Conservation (phyloP, 75 land plant species). For the Adiantum capillusveneris region DNA sequence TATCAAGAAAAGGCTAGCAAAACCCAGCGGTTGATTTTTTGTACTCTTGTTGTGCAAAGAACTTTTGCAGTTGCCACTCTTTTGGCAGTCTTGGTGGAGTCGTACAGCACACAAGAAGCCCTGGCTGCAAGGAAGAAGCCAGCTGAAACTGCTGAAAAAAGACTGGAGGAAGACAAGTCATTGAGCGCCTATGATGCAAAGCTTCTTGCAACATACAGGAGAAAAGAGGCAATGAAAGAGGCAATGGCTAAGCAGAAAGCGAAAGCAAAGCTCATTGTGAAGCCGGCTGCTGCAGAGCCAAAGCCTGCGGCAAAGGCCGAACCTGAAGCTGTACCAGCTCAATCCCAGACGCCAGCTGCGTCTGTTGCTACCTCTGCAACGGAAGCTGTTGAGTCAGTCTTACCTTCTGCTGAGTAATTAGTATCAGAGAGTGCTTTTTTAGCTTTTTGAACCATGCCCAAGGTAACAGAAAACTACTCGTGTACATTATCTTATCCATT, state of each 20-base stretch:
- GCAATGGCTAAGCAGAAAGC: slow-evolving; percentile 54
- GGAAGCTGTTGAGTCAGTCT: no score
- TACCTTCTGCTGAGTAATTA: no score
- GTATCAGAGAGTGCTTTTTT: no score
- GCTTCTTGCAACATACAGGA: slow-evolving; percentile 58
- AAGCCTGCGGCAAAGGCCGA: background rate
- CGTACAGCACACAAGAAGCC: slow-evolving; percentile 14
- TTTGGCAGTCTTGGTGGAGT: slow-evolving; percentile 4
- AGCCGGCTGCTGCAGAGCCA: background rate
- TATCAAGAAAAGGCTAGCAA: no score
- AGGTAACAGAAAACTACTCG: no score
- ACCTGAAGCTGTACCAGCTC: background rate
- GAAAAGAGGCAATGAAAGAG: slow-evolving; percentile 75
- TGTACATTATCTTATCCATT: no score
- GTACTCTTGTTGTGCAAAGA: no score
- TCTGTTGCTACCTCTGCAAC: background rate
- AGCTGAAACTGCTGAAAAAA: slow-evolving; percentile 18
- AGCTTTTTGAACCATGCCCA: no score
- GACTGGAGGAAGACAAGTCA: slow-evolving; percentile 47
- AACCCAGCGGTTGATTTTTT: no score
- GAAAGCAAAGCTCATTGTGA: slow-evolving; percentile 35
- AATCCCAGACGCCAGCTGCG: background rate
- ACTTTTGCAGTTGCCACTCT: slow-evolving; percentile 9
- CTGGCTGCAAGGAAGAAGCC: slow-evolving; percentile 13
- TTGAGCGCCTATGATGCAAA: slow-evolving; percentile 50